Base-by-base conservation (phyloP, 2,329 filamentous ascomycete species). In the Cordyceps farinosa region DNA sequence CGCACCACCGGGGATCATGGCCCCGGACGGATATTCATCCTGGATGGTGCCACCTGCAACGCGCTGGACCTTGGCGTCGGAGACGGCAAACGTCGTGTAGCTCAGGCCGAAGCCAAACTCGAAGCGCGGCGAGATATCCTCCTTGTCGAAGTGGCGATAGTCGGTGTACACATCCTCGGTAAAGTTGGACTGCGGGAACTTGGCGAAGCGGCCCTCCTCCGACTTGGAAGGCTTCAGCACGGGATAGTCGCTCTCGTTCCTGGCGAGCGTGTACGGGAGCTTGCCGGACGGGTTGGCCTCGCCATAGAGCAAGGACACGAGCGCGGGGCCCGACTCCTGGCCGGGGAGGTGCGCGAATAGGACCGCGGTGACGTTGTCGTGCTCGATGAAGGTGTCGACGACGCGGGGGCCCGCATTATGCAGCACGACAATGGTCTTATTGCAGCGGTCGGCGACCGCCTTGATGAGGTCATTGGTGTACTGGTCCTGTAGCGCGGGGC, bases 281-380 rank as follows among this genome's bases (percentile, higher is more conserved):
- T 82, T 80, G 1, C 86, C 86, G 0, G 84, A 87, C 0, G 82
- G 81, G 65, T 81, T 84, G 2, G 77, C 72, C 2, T 83, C 77
- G 30, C 86, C 86, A 67, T 87, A 88, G 0, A 89, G 75, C 8
- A 89, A 70, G 0, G 81, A 78, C 0, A 82, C 81, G 6, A 88
- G 69, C 0, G 84, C 81, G 1, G 76, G 73, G 0, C 87, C 87
- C 1, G 82, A 84, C 62, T 87, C 84, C 68, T 90, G 85, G 0
- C 87, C 87, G 0, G 87, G 87, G 0, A 89, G 76, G 68, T 89
- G 87, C 5, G 84, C 87, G 66, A 85, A 85, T 0, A 90, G 77
- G 17, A 90, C 76, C 1, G 82, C 86, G 0, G 86, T 89, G 40
- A 90, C 81, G 65, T 90, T 89, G 8, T 80, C 75, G 64, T 90